Evolutionary conservation across 495 filamentous ascomycete species (phyloP).

Genomic region (Tuber magnatum): DNA sequence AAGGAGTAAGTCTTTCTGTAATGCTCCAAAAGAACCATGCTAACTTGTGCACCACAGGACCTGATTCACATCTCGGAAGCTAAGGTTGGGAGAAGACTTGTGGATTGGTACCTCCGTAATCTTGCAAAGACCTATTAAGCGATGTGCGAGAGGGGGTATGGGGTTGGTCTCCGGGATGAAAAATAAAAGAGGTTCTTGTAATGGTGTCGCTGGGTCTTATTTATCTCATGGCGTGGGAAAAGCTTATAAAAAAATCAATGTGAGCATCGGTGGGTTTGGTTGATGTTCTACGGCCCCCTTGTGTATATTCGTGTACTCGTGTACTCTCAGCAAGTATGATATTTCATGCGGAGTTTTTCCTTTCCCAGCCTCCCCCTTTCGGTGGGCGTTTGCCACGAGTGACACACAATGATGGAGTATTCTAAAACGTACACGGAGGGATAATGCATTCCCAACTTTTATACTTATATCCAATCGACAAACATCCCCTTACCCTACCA

Average conservation of each 20-base stretch:
- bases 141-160: neutral
- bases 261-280: neutral
- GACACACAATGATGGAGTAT: neutral
- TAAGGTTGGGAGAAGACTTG: slow-evolving; percentile 90
- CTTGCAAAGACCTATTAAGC: slow-evolving; percentile 79
- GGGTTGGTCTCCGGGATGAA: too few species aligned
- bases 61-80: slow-evolving; percentile 97
- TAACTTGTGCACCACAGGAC: slow-evolving; percentile 50
- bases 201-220: neutral
- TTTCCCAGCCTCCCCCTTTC: neutral
- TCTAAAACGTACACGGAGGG: neutral
- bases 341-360: neutral
- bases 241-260: neutral
- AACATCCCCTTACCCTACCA: neutral
- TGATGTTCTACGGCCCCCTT: neutral
- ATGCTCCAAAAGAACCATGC: slow-evolving; percentile 4
- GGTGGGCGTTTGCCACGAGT: neutral
- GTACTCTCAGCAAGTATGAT: neutral
- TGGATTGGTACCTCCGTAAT: slow-evolving; percentile 98
- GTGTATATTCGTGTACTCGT: neutral
- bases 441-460: neutral
- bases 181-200: neutral
- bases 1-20: slow-evolving; percentile 58
- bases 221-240: neutral
- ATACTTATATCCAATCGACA: neutral